These are phyloP conservation scores for Botryobasidium botryosum DNA, from an alignment of 768 basidiomycete species.

Conservation along the genomic window DNA sequence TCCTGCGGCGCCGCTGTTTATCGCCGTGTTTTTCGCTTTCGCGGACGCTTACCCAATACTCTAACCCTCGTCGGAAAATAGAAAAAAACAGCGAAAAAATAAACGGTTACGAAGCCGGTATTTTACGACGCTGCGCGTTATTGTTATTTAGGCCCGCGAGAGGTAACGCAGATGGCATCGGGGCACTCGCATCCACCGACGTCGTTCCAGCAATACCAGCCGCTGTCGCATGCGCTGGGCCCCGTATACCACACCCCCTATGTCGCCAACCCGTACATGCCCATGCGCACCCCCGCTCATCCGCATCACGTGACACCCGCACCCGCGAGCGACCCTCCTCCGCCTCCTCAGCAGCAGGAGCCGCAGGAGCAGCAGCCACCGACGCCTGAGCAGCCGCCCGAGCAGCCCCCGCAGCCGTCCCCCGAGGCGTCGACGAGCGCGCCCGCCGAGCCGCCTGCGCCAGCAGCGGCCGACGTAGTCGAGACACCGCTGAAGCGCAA, in stretches of 20 bases:
- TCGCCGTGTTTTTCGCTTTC: too few species aligned
- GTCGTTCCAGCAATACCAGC: too few species aligned
- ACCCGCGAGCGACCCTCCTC: not conserved
- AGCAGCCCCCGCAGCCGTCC: slow-evolving; percentile 3
- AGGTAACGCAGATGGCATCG: too few species aligned
- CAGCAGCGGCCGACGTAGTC: not conserved
- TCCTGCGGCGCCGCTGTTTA: too few species aligned
- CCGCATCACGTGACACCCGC: not conserved
- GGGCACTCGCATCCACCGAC: too few species aligned
- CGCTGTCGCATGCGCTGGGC: not conserved
- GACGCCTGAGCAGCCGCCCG: slow-evolving; percentile 5
- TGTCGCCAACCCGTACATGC: not conserved
- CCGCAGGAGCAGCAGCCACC: not conserved
- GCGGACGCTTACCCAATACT: too few species aligned
- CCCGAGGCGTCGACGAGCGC: not conserved
- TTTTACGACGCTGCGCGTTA: too few species aligned
- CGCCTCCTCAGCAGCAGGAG: not conserved
- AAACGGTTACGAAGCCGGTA: too few species aligned
- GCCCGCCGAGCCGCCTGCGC: not conserved
- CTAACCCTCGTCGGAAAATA: too few species aligned
- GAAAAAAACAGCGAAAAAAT: too few species aligned
- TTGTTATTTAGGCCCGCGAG: too few species aligned
- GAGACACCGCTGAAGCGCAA: too few species aligned
- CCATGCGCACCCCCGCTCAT: not conserved
- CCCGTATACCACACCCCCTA: not conserved